Conservation (phyloP, 2,329 filamentous ascomycete species). For the Aspergillus carbonarius region DNA sequence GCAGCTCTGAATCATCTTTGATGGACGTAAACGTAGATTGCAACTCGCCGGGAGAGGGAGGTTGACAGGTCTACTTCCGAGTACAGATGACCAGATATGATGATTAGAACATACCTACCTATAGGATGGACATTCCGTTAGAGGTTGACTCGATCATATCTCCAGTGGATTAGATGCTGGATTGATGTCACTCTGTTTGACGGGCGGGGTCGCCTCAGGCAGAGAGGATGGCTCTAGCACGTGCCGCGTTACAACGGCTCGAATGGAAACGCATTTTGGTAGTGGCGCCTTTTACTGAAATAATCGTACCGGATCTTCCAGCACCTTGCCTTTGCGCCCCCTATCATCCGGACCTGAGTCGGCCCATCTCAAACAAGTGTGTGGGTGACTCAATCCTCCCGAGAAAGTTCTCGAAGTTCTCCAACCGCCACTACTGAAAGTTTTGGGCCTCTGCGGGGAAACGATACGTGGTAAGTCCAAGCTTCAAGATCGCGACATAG, state of each 20-base stretch:
- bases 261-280: neutral
- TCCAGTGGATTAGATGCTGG: neutral
- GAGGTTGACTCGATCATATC: neutral
- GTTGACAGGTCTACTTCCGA: neutral
- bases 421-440: constrained; percentile 9
- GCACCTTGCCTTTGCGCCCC: neutral
- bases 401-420: constrained; percentile 14
- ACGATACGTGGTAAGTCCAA: constrained; percentile 8
- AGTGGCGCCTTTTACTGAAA: neutral
- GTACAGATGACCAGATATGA: neutral
- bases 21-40: neutral
- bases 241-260: constrained; percentile 13
- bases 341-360: neutral
- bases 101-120: neutral
- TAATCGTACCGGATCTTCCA: neutral
- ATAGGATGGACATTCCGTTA: neutral
- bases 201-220: constrained; percentile 21
- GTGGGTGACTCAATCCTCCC: constrained; percentile 7
- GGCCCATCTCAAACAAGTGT: neutral
- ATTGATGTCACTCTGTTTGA: neutral
- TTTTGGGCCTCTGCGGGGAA: constrained; percentile 14
- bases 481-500: constrained; percentile 1
- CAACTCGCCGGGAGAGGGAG: neutral
- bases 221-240: constrained; percentile 14
- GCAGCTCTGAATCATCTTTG: neutral